Conservation (phyloP, 257 asterid species). For the Forsythia viridissima region DNA sequence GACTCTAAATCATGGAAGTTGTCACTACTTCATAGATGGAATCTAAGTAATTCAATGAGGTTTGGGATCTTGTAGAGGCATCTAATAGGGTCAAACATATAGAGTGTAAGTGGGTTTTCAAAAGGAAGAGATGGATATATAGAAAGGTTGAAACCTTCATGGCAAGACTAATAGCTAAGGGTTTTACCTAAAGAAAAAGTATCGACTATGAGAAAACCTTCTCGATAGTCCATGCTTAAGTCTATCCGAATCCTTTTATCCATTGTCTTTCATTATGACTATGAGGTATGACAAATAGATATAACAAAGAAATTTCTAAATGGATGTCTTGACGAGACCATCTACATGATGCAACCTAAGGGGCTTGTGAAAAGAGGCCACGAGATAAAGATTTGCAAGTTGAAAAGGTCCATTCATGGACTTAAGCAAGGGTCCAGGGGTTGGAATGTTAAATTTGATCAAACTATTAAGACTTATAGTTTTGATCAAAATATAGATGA, state of each 20-base stretch:
- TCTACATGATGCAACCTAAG: too few species aligned
- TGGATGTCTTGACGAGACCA: too few species aligned
- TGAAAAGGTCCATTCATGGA: too few species aligned
- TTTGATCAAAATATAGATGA: not conserved
- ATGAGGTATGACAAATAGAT: not conserved
- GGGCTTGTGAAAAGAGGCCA: too few species aligned
- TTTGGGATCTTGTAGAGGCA: not conserved
- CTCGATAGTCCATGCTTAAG: not conserved
- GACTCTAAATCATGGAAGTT: not conserved
- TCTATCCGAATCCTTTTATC: too few species aligned
- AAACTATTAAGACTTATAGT: too few species aligned
- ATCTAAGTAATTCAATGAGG: not conserved
- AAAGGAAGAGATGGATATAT: not conserved
- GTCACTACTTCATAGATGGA: too few species aligned
- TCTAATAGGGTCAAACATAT: not conserved
- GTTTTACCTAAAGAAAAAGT: not conserved
- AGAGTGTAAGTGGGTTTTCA: not conserved
- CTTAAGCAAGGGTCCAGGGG: too few species aligned
- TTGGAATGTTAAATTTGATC: too few species aligned
- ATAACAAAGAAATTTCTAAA: not conserved
- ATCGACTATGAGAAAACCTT: not conserved
- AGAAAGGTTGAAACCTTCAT: conserved; percentile 2
- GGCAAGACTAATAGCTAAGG: not conserved
- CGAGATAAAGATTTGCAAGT: too few species aligned
- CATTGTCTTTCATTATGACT: not conserved